Percentiles rank a stretch among this genome's conserved stretches.
phyloP scores from a whole-genome alignment of 805 yeast species.

The Monosporozyma servazzii region DNA sequence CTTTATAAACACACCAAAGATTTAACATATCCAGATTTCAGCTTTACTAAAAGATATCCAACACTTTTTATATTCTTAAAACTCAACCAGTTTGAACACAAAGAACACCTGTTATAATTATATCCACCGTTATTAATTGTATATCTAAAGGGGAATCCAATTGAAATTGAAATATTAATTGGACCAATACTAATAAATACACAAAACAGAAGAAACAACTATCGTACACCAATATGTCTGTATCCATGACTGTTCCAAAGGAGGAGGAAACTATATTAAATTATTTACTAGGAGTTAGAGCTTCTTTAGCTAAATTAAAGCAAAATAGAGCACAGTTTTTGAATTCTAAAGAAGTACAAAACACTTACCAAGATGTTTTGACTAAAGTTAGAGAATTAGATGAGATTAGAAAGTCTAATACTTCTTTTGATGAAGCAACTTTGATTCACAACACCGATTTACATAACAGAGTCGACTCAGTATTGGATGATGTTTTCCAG shows the following conservation, averaged over 20 bases:
- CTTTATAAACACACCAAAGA: background rate
- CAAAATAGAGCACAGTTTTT: conserved; percentile 57
- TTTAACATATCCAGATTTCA: background rate
- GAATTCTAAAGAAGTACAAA: conserved; percentile 58
- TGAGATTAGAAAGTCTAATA: conserved; percentile 39
- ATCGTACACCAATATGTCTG: background rate
- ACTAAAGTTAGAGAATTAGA: conserved; percentile 44
- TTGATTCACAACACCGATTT: conserved; percentile 22
- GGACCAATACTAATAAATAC: background rate
- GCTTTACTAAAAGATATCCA: background rate
- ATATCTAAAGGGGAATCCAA: background rate
- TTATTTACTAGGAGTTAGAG: conserved; percentile 36
- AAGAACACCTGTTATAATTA: background rate
- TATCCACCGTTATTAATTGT: background rate
- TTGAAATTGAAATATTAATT: background rate
- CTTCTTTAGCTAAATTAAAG: conserved; percentile 39
- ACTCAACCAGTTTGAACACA: background rate
- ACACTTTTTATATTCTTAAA: background rate
- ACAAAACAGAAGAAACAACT: background rate
- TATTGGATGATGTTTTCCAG: conserved; percentile 85
- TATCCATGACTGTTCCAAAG: conserved; percentile 23
- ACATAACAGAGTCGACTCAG: conserved; percentile 51
- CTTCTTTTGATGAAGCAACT: conserved; percentile 18
- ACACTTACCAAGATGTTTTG: conserved; percentile 50
- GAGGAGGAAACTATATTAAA: conserved; percentile 33